Evolutionary conservation across 2,329 filamentous ascomycete genomes (phyloP).

Genomic region (Talaromyces sp.): DNA sequence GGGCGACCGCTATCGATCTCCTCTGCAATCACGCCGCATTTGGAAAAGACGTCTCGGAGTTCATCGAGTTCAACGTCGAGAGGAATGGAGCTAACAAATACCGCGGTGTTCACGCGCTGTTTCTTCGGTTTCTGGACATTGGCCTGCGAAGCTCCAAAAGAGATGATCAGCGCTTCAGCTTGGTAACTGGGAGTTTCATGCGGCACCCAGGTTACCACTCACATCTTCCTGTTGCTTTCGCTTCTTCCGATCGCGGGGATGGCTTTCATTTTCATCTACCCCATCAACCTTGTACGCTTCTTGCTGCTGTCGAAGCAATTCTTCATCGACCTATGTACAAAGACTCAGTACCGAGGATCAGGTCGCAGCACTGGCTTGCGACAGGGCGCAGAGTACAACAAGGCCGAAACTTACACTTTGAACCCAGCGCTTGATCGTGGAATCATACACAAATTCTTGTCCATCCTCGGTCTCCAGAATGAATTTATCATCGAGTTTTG

Average conservation of each 20-base stretch:
- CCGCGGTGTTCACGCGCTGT: conserved; percentile 74
- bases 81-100: conserved; percentile 90
- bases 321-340: conserved; percentile 59
- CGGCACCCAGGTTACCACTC: conserved; percentile 26
- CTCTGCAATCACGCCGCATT: conserved; percentile 89
- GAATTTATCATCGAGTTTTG: conserved; percentile 78
- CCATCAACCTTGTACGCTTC: conserved; percentile 63
- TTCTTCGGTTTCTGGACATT: conserved; percentile 45
- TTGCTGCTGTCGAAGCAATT: conserved; percentile 62
- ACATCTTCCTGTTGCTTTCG: conserved; percentile 59
- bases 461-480: conserved; percentile 83
- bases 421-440: conserved; percentile 72
- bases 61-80: conserved; percentile 77
- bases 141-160: conserved; percentile 18
- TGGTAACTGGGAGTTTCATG: not conserved
- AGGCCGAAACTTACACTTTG: conserved; percentile 55
- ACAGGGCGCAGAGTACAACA: not conserved
- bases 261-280: conserved; percentile 58
- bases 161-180: not conserved
- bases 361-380: not conserved
- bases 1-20: conserved; percentile 86
- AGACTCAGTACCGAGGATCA: not conserved
- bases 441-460: conserved; percentile 81
- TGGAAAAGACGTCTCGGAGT: conserved; percentile 81
- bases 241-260: conserved; percentile 56